Base-by-base conservation (phyloP, 2,329 filamentous ascomycete genomes). In the Paraphoma chrysanthemicola region DNA sequence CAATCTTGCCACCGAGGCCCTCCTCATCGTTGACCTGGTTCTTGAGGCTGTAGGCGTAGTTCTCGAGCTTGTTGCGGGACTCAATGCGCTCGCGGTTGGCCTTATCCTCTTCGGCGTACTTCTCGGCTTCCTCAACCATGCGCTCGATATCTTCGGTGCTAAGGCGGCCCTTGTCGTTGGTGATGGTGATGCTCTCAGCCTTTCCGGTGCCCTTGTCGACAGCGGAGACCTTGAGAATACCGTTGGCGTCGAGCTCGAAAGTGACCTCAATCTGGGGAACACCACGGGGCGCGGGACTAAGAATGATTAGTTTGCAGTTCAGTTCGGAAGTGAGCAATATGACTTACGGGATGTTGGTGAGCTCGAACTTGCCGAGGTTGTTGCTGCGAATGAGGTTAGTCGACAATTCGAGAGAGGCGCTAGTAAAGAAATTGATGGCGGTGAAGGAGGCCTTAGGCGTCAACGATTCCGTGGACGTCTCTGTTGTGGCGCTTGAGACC, bases 71-170 rank as follows among this genome's bases (percentile, higher is more conserved):
- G 82, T 99, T 98, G 77, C 94, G 90, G 71, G 93, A 90, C 85
- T 97, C 93, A 71, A 99, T 97, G 83, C 93, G 93, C 84, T 95
- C 92, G 78, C 93, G 92, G 75, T 92, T 96, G 63, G 93, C 93
- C 88, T 98, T 98, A 85, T 99, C 95, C 83, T 98, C 95, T 81
- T 99, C 95, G 76, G 95, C 95, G 79, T 93, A 98, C 84, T 97
- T 92, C 88, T 98, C 95, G 60, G 95, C 95, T 83, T 99, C 95
- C 69, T 90, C 89, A 64, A 99, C 93, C 95, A 99, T 99, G 80
- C 95, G 95, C 81, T 98, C 94, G 71, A 99, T 99, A 81, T 99
- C 95, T 70, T 99, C 95, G 75, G 90, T 90, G 72, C 90, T 93
- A 50, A 99, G 90, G 79, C 95, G 94, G 69, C 95, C 95, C 89